Conservation (phyloP, 2,329 filamentous ascomycete genomes). For the Albophoma yamanashiensis region DNA sequence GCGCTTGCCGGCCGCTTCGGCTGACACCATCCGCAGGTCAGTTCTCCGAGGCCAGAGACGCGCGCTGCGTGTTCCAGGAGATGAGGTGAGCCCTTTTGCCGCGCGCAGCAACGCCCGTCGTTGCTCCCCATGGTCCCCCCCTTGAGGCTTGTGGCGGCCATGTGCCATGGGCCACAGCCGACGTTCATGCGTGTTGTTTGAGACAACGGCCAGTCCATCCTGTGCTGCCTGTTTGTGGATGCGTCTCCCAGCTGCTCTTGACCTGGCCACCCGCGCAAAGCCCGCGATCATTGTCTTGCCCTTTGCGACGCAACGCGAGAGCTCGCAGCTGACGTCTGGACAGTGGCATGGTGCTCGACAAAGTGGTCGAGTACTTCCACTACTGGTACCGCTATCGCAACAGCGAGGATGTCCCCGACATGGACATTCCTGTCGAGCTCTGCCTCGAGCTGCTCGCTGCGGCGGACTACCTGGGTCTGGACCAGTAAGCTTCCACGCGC, state of each 20-base stretch:
- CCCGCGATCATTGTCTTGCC: constrained; percentile 6
- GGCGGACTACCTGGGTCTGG: constrained; percentile 64
- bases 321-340: constrained; percentile 6
- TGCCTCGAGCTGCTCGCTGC: constrained; percentile 70
- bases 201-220: constrained; percentile 28
- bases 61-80: constrained; percentile 57
- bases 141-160: not conserved
- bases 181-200: constrained; percentile 17
- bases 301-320: not conserved
- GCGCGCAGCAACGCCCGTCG: not conserved
- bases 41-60: constrained; percentile 54
- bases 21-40: constrained; percentile 32
- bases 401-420: constrained; percentile 62
- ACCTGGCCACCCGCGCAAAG: constrained; percentile 35
- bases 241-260: constrained; percentile 51
- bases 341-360: constrained; percentile 66
- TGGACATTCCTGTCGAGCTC: constrained; percentile 70
- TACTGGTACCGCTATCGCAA: constrained; percentile 69
- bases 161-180: not conserved
- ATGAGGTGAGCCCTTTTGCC: constrained; percentile 53
- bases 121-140: not conserved
- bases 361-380: constrained; percentile 74
- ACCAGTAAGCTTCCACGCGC: constrained; percentile 29
- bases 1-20: not conserved
- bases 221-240: constrained; percentile 30